Evolutionary conservation across 768 basidiomycete species (phyloP), one percentile per base, ranked within the genome.

Genomic region (Phlebiopsis gigantea): DNA sequence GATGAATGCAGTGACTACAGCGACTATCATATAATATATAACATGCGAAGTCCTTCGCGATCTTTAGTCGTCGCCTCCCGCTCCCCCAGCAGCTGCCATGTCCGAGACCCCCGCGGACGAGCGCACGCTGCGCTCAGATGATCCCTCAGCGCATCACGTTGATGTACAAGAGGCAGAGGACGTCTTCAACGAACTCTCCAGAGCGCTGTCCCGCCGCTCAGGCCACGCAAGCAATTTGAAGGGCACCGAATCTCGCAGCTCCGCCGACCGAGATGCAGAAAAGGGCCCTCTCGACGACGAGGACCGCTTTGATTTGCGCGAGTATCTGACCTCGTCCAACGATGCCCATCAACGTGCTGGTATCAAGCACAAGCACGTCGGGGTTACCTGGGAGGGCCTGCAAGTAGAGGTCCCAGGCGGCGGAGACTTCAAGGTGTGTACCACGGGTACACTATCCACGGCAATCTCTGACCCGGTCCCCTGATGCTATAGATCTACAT

Each of bases 331-430:
- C 2, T 80, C 81, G 7, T 84, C 81, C 14, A 87, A 85, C 64
- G 85, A 87, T 62, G 81, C 82, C 1, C 77, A 81, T 50, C 79
- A 87, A 54, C 66, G 69, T 19, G 85, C 84, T 1, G 87, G 87
- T 15, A 84, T 88, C 46, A 79, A 79, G 57, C 83, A 85, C 63
- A 90, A 90, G 77, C 83, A 86, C 57, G 85, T 90, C 7, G 87
- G 87, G 29, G 82, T 90, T 22, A 81, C 81, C 24, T 90, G 88
- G 88, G 79, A 87, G 51, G 75, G 84, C 61, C 71, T 90, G 0
- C 73, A 82, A 57, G 88, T 89, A 29, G 73, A 81, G 5, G 85
- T 82, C 29, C 57, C 76, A 3, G 87, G 85, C 19, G 80, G 79
- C 12, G 63, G 71, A 10, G 75, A 79, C 66, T 75, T 72, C 66